A percentile compares a stretch with the other conserved stretches of the same genome.
phyloP scores from a whole-genome alignment of 371 early-diverging fungal species.

The Mucor irregularis region DNA sequence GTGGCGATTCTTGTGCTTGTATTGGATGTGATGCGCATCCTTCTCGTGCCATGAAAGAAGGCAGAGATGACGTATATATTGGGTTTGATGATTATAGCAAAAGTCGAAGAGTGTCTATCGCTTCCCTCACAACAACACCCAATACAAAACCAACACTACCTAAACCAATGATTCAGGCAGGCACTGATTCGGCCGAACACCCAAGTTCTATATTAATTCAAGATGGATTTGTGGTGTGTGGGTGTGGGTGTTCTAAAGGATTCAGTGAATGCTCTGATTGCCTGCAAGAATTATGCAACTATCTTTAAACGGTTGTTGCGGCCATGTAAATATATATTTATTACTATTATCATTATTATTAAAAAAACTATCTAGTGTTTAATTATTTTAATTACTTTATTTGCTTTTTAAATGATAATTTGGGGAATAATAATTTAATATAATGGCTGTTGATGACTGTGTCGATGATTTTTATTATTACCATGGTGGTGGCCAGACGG shows the following conservation, averaged over 20 bases:
- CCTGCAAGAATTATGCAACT: conserved; percentile 10
- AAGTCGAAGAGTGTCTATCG: conserved; percentile 7
- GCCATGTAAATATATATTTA: neutral
- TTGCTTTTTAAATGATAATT: too few species aligned
- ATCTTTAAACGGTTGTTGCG: too few species aligned
- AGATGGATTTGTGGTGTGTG: conserved; percentile 32
- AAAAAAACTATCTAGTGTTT: neutral
- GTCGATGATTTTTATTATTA: conserved; percentile 1
- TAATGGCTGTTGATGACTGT: neutral
- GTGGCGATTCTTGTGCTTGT: conserved; percentile 51
- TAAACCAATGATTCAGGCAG: conserved; percentile 1
- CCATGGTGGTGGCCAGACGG: neutral
- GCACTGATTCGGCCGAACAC: neutral
- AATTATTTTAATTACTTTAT: too few species aligned
- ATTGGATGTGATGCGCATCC: conserved; percentile 54
- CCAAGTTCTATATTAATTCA: conserved; percentile 30
- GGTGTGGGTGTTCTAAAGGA: conserved; percentile 37
- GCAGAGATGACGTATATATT: conserved; percentile 39
- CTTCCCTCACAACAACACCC: neutral
- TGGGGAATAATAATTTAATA: too few species aligned
- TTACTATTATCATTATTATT: conserved; percentile 1
- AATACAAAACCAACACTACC: neutral
- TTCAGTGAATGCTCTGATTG: conserved; percentile 33
- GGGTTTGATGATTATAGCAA: conserved; percentile 15
- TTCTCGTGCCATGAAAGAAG: conserved; percentile 42